Base-by-base conservation (phyloP, 2,329 filamentous ascomycete species). In the Aspergillus calidoustus region DNA sequence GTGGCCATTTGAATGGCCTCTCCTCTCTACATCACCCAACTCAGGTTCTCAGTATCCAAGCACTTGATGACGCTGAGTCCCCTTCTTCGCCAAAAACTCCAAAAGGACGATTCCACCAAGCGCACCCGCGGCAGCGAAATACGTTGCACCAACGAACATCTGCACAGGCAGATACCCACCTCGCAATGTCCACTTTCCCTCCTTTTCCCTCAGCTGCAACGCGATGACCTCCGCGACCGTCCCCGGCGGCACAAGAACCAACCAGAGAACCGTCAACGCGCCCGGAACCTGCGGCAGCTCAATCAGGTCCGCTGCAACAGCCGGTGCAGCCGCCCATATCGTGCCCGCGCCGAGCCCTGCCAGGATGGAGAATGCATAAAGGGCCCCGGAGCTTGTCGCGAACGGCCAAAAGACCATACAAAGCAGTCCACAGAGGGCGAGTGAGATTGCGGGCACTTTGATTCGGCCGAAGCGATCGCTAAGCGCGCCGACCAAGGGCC, bases 401-500 rank as follows among this genome's bases (percentile, higher is more conserved):
- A 80, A 80, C 1, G 82, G 71, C 83, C 83, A 85, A 23, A 84
- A 71, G 0, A 73, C 78, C 62, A 81, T 41, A 22, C 59, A 61
- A 22, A 61, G 31, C 3, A 57, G 15, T 1, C 48, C 59, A 31
- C 59, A 57, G 3, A 57, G 9, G n/a, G 28, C 13, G 6, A 49
- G 47, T 8, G 56, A 28, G 7, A 34, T 11, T 8, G 59, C 23
- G 3, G 87, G 83, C 74, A 88, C 84, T 61, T 88, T 88, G 65
- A 89, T 79, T 1, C 86, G 76, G 0, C 87, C 87, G 28, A 84
- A 77, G 0, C 72, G 74, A 68, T 89, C 87, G 62, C 82, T 84
- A 64, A 84, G 82, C 61, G 86, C 84, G 0, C 87, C 87, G 3
- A 88, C 81, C 0, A 84, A 75, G 0, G 87, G 87, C 1, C 87